phyloP scores from a whole-genome alignment of 306 rosid species.

The Fragaria nilgerrensis region DNA sequence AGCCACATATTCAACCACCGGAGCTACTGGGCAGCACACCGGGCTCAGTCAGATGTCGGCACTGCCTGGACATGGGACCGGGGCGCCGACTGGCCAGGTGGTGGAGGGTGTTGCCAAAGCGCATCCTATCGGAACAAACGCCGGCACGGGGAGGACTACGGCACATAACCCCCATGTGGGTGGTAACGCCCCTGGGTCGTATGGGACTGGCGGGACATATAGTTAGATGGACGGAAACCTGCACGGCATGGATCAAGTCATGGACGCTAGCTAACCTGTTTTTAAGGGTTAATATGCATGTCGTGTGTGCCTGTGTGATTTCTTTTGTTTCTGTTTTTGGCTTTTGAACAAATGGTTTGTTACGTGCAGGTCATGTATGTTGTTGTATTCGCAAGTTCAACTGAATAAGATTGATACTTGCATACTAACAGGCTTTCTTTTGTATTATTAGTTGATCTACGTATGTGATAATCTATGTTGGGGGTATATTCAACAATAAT shows the following conservation, averaged over 20 bases:
- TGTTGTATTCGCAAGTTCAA: no score
- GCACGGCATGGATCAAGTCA: background rate
- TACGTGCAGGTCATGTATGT: background rate
- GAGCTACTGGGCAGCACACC: slow-evolving; percentile 31
- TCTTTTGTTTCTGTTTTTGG: background rate
- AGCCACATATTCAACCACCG: slow-evolving; percentile 30
- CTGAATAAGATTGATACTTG: background rate
- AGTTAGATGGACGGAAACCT: slow-evolving; percentile 10
- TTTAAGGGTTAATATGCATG: background rate
- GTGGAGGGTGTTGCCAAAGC: slow-evolving; percentile 20
- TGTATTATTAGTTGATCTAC: no score
- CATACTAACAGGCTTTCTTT: no score
- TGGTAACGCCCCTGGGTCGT: slow-evolving; percentile 11
- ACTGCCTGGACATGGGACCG: slow-evolving; percentile 34
- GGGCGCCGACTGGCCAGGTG: slow-evolving; percentile 38
- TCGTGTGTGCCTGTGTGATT: background rate
- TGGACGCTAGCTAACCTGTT: background rate
- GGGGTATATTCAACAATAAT: no score
- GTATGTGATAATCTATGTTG: no score
- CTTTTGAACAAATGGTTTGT: background rate
- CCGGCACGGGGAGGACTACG: slow-evolving; percentile 28
- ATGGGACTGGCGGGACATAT: slow-evolving; percentile 40
- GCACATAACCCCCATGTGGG: slow-evolving; percentile 23
- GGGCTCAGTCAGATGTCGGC: slow-evolving; percentile 44
- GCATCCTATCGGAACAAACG: slow-evolving; percentile 32